Evolutionary conservation across 108 stramenopile species (phyloP).

Genomic region (Skeletonema tropicum): DNA sequence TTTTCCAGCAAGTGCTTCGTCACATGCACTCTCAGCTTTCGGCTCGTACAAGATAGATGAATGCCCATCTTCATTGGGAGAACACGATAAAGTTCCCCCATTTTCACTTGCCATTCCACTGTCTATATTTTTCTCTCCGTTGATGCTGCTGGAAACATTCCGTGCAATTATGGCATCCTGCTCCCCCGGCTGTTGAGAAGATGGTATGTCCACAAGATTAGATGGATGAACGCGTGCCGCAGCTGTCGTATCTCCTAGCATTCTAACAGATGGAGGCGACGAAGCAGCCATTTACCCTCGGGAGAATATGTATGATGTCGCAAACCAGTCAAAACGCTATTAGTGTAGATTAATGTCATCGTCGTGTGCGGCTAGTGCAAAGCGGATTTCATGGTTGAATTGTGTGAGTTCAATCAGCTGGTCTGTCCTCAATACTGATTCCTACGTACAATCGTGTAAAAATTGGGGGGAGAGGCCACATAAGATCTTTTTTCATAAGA

Average conservation of each 20-base stretch:
- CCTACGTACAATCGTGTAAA: neutral
- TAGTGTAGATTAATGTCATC: too few relatives aligned
- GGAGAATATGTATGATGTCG: neutral
- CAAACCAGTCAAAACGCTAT: too few relatives aligned
- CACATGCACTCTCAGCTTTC: neutral
- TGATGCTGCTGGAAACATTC: neutral
- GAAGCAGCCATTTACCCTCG: neutral
- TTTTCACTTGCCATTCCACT: neutral
- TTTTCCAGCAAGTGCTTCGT: neutral
- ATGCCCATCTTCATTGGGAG: neutral
- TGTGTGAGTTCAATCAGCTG: neutral
- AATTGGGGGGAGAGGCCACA: too few relatives aligned
- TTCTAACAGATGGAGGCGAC: neutral
- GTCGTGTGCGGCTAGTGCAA: too few relatives aligned
- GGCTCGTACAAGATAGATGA: neutral
- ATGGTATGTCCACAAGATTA: neutral
- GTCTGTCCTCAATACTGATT: neutral
- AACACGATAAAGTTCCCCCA: neutral
- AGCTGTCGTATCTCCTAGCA: neutral
- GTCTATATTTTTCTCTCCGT: neutral
- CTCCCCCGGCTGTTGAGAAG: neutral
- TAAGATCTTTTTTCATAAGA: too few relatives aligned
- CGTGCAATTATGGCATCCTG: neutral
- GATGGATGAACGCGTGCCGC: neutral
- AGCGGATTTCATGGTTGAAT: neutral